These are phyloP conservation scores for Yamadazyma insecticola DNA, from an alignment of 805 yeast genomes.

Conservation along the genomic window DNA sequence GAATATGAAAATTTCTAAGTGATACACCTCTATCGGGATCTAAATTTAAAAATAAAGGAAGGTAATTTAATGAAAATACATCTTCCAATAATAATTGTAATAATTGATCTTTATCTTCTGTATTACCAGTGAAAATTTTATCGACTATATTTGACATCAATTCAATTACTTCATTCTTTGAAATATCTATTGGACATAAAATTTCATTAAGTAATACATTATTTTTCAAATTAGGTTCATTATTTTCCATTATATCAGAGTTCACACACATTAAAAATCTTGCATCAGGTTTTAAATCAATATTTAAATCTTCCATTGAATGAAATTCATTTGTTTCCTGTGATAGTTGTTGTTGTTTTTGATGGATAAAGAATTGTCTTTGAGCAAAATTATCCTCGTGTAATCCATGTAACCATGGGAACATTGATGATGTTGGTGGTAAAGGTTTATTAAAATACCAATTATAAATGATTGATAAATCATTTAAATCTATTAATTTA, in stretches of 20 bases:
- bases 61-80: constrained; percentile 35
- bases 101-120: constrained; percentile 11
- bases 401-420: constrained; percentile 90
- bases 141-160: constrained; percentile 13
- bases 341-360: constrained; percentile 19
- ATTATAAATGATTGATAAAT: constrained; percentile 18
- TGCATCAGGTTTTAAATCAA: constrained; percentile 13
- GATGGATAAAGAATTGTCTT: constrained; percentile 38
- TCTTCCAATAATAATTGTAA: constrained; percentile 34
- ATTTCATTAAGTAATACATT: constrained; percentile 52
- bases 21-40: constrained; percentile 74
- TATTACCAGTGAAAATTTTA: constrained; percentile 9
- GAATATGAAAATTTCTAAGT: constrained; percentile 80
- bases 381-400: constrained; percentile 54
- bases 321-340: no score
- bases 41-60: constrained; percentile 53
- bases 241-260: constrained; percentile 5
- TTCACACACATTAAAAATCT: constrained; percentile 38
- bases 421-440: constrained; percentile 66
- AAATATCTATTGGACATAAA: constrained; percentile 44
- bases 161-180: constrained; percentile 28
- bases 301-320: background rate
- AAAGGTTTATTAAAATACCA: constrained; percentile 37
- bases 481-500: constrained; percentile 12
- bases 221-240: constrained; percentile 40